phyloP scores from a whole-genome alignment of 208 protist species.

The Crithidia expoeki region DNA sequence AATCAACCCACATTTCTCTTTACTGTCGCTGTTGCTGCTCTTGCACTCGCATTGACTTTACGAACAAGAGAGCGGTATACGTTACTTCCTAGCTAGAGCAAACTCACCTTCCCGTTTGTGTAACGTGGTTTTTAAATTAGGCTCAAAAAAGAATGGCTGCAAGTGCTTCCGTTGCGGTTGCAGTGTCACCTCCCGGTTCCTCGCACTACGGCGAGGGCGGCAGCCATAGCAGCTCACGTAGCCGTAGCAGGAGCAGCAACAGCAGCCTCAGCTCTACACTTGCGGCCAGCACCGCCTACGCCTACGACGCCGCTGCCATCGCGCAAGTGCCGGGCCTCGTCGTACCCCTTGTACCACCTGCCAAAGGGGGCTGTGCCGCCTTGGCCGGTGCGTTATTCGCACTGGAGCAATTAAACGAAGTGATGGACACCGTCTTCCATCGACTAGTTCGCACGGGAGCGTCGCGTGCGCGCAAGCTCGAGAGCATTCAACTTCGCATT shows the following conservation, averaged over 20 bases:
- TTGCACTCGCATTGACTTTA: too few species aligned
- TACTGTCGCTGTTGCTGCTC: too few species aligned
- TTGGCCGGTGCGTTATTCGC: slow-evolving; percentile 28
- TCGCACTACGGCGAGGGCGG: not conserved
- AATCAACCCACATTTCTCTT: too few species aligned
- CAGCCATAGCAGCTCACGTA: not conserved
- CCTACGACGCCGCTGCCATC: slow-evolving; percentile 27
- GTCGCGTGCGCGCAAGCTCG: slow-evolving; percentile 1
- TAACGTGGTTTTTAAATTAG: too few species aligned
- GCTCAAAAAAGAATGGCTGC: too few species aligned
- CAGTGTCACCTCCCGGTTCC: not conserved
- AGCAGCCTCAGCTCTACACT: slow-evolving; percentile 20
- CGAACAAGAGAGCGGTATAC: too few species aligned
- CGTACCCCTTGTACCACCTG: slow-evolving; percentile 27
- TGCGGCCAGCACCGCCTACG: slow-evolving; percentile 7
- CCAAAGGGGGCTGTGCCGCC: slow-evolving; percentile 22
- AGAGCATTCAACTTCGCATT: slow-evolving; percentile 21
- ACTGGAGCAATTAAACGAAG: slow-evolving; percentile 18
- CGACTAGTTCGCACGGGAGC: slow-evolving; percentile 17
- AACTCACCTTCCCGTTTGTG: too few species aligned
- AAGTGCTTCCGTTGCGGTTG: not conserved
- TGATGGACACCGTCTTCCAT: slow-evolving; percentile 27
- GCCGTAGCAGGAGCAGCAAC: slow-evolving; percentile 20
- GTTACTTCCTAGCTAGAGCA: too few species aligned
- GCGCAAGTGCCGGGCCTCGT: slow-evolving; percentile 27